Conservation (phyloP, 768 basidiomycete genomes). For the Pulveroboletus sp. region DNA sequence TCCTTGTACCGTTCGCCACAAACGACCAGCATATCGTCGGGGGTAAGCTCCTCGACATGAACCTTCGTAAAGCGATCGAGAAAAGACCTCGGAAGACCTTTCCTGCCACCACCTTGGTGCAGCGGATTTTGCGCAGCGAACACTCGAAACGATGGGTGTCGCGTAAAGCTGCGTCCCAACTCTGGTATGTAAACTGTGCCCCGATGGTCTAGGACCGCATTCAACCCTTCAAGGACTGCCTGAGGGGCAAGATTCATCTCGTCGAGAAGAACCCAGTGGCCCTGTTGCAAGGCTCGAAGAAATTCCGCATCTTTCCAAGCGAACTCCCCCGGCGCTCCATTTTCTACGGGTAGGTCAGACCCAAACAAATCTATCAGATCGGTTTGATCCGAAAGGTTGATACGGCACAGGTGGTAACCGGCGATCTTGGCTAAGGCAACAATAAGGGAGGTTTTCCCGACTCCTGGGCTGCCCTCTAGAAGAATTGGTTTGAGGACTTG, state of each 20-base stretch:
- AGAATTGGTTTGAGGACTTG: constrained; percentile 90
- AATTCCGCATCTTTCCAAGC: constrained; percentile 98
- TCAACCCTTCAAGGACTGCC: constrained; percentile 93
- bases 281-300: constrained; percentile 87
- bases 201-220: constrained; percentile 93
- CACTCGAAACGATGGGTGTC: constrained; percentile 93
- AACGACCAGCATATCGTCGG: constrained; percentile 74
- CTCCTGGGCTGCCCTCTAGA: constrained; percentile 96
- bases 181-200: constrained; percentile 95
- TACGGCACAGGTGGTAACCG: constrained; percentile 80
- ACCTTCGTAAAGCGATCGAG: constrained; percentile 99
- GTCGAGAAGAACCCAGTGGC: constrained; percentile 96
- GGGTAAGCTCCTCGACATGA: constrained; percentile 80
- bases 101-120: constrained; percentile 93
- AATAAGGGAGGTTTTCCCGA: constrained; percentile 94
- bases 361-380: constrained; percentile 96
- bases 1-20: constrained; percentile 72
- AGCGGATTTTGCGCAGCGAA: constrained; percentile 98
- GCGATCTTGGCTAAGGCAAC: constrained; percentile 79
- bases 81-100: constrained; percentile 96
- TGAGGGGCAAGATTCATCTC: constrained; percentile 99
- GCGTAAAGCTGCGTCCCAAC: constrained; percentile 80
- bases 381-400: constrained; percentile 98
- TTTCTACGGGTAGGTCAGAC: constrained; percentile 92
- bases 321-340: constrained; percentile 88